Percentiles rank a stretch among this genome's conserved stretches.
These are phyloP conservation scores for Phascolomyces articulosus DNA, from an alignment of 371 early-diverging fungal genomes.

Conservation along the genomic window DNA sequence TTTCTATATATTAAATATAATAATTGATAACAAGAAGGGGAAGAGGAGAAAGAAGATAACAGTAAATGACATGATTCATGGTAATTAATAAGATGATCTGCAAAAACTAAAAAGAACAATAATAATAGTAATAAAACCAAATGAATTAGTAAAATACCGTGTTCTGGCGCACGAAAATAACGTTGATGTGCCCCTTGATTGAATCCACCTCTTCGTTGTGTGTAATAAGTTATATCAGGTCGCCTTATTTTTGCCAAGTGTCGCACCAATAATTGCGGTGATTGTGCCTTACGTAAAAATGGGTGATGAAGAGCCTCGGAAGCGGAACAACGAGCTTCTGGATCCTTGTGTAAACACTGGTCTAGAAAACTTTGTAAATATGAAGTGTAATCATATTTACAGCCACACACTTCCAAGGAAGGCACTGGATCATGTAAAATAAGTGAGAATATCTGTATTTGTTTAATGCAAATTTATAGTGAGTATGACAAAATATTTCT, in stretches of 20 bases:
- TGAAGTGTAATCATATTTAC: conserved; percentile 2
- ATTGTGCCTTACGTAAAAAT: conserved; percentile 40
- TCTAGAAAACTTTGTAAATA: conserved; percentile 34
- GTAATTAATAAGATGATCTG: neutral
- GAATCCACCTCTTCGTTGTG: neutral
- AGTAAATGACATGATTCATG: too few species aligned
- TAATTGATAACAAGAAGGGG: neutral
- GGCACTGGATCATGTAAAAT: conserved; percentile 41
- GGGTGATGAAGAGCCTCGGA: conserved; percentile 73
- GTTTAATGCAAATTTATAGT: neutral
- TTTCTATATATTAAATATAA: neutral
- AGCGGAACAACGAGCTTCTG: conserved; percentile 64
- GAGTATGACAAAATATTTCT: neutral
- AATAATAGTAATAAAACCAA: neutral
- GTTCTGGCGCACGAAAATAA: neutral
- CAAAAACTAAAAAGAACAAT: neutral
- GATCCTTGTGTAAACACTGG: conserved; percentile 64
- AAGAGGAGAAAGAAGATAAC: neutral
- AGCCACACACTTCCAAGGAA: conserved; percentile 19
- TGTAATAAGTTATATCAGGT: neutral
- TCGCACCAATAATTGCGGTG: conserved; percentile 15
- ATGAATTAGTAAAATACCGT: neutral
- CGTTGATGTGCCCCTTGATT: neutral
- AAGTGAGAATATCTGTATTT: conserved; percentile 35
- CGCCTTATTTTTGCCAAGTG: neutral